These are phyloP conservation scores for Calocera cornea DNA, from an alignment of 768 basidiomycete species.

Conservation along the genomic window DNA sequence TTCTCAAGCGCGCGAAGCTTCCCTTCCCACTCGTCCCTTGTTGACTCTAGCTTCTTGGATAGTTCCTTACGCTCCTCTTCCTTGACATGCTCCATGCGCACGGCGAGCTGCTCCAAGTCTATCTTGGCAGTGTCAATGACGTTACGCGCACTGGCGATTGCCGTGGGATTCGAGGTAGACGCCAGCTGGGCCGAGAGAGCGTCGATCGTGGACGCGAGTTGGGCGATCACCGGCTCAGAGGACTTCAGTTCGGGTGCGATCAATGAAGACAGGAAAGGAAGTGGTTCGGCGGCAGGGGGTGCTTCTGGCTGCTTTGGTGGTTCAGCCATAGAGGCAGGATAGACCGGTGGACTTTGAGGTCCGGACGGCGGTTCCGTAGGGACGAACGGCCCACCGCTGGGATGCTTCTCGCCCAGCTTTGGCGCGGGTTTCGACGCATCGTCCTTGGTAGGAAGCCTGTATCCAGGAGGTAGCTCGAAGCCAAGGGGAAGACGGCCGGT, in stretches of 20 bases:
- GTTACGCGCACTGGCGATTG: conserved; percentile 50
- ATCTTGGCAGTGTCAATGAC: conserved; percentile 68
- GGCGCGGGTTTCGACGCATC: conserved; percentile 13
- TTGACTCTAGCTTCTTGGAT: conserved; percentile 58
- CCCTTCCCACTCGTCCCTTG: conserved; percentile 56
- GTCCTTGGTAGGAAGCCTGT: conserved; percentile 42
- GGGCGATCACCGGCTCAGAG: conserved; percentile 84
- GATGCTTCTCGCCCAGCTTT: conserved; percentile 8
- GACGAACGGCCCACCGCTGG: not conserved
- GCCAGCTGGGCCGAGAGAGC: conserved; percentile 66
- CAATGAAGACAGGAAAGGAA: conserved; percentile 72
- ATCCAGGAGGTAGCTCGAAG: conserved; percentile 88
- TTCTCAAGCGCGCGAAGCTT: conserved; percentile 74
- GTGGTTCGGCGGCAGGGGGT: conserved; percentile 24
- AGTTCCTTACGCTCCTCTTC: conserved; percentile 63
- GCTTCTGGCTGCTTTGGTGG: conserved; percentile 17
- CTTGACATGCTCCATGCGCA: conserved; percentile 63
- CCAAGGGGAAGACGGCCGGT: conserved; percentile 71
- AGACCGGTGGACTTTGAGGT: not conserved
- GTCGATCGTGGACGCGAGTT: conserved; percentile 88
- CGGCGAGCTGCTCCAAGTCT: conserved; percentile 65
- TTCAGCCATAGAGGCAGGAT: conserved; percentile 8
- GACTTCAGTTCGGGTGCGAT: conserved; percentile 48
- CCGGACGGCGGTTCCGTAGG: not conserved
- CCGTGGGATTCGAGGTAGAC: conserved; percentile 48